Base-by-base conservation (phyloP, 495 filamentous ascomycete genomes). In the Ascobolus immersus region DNA sequence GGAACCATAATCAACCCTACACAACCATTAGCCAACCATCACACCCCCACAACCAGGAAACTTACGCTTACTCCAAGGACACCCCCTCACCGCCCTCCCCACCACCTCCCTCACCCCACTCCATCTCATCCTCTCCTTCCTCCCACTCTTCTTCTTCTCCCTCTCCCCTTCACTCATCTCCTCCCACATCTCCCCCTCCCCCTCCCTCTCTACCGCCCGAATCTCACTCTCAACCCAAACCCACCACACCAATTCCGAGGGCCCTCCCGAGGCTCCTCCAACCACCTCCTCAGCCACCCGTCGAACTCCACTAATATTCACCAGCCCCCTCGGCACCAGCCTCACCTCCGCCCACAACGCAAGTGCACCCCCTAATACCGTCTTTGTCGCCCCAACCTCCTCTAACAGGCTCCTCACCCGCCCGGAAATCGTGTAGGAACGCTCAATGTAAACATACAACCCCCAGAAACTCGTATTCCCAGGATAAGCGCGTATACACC, bases 391-490 rank as follows among this genome's bases (percentile, higher is more conserved):
- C n/a, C n/a, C 50, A 11, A 55, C 47, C 21, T 62, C 51, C 14
- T 57, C 49, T 23, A 77, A 48, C 13, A 71, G 55, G 4, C 58
- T 57, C 14, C 76, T 65, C 25, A 86, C 61, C 21, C 72, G 72
- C 41, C 84, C 73, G 37, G 74, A 62, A 37, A 91, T 63, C 21
- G 63, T 66, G 13, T 74, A 58, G 4, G 67, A 59, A 10, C 65
- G 52, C 43, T 78, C 67, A 43, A 73, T 69, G 69, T 69, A 80
- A 7, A 63, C 57, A 48, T 71, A 72, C 10, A 82, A 55, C 11
- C 62, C 55, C 32, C 84, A 61, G 40, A 92, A 73, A 22, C 80
- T 61, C 1, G 72, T 77, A 55, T 91, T 92, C 19, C 61, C 55
- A 0, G 80, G 80, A 51, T 75, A 90, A 8, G 56, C 42, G 3